These are phyloP conservation scores for Mycena galericulata DNA, from an alignment of 768 basidiomycete species.

Conservation along the genomic window DNA sequence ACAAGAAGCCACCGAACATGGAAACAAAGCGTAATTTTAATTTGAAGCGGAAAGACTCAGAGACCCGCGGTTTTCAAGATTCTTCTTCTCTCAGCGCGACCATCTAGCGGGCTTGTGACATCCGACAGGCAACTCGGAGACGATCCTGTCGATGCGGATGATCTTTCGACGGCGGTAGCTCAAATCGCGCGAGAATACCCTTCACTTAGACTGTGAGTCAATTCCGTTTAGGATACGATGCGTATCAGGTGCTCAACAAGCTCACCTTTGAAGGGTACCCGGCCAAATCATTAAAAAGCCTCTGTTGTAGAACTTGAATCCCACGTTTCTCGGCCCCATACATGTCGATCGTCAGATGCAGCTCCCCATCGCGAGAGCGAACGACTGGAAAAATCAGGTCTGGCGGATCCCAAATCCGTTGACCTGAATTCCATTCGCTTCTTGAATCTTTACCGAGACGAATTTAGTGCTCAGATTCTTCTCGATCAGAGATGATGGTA, in stretches of 20 bases:
- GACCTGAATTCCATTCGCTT: too few species aligned
- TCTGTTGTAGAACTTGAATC: background rate
- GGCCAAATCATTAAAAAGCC: slow-evolving; percentile 1
- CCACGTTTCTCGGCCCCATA: background rate
- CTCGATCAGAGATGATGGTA: too few species aligned
- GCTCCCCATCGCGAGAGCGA: background rate
- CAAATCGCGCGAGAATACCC: slow-evolving; percentile 20
- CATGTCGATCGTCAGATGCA: slow-evolving; percentile 9
- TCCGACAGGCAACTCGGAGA: slow-evolving; percentile 2
- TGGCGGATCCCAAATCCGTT: background rate
- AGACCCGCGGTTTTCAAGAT: background rate
- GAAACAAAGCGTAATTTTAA: background rate
- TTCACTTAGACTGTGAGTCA: background rate
- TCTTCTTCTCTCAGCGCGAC: slow-evolving; percentile 8
- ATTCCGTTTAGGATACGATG: background rate
- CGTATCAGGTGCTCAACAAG: background rate
- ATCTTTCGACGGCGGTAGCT: background rate
- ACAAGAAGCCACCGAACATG: background rate
- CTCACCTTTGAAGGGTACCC: slow-evolving; percentile 17
- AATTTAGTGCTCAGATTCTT: too few species aligned
- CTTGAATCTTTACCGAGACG: too few species aligned
- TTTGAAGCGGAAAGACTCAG: background rate
- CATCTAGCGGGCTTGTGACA: background rate
- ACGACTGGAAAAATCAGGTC: slow-evolving; percentile 15
- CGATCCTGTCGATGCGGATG: slow-evolving; percentile 15